These are phyloP conservation scores for Pistacia integerrima DNA, from an alignment of 345 rosid genomes.

Conservation along the genomic window DNA sequence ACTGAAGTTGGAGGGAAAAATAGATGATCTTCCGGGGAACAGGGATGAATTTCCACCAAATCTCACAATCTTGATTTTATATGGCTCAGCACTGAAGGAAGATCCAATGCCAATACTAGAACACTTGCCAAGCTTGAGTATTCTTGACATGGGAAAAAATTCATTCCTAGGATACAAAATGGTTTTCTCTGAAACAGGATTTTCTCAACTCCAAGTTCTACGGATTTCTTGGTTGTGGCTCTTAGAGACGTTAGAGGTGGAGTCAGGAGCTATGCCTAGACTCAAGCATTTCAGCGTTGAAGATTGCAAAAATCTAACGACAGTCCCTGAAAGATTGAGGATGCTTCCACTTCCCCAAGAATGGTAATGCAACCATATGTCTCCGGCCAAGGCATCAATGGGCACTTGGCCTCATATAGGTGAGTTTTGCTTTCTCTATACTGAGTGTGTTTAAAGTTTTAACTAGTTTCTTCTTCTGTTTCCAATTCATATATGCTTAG, in stretches of 20 bases:
- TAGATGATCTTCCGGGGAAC: neutral
- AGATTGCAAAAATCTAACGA: neutral
- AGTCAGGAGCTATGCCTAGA: slow-evolving; percentile 1
- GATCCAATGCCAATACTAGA: neutral
- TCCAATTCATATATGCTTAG: neutral
- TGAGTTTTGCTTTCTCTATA: neutral
- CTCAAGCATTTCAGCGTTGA: neutral
- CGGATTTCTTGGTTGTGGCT: neutral
- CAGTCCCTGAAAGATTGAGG: neutral
- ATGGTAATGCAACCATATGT: neutral
- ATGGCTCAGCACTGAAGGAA: neutral
- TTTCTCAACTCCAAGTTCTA: neutral
- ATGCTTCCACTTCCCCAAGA: neutral
- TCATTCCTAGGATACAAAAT: neutral
- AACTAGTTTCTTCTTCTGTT: neutral
- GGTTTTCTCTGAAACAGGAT: neutral
- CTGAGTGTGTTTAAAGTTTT: too few species aligned
- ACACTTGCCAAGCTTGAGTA: neutral
- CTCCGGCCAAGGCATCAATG: neutral
- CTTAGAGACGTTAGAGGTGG: neutral
- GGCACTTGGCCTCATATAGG: neutral
- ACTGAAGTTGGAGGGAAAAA: slow-evolving; percentile 9
- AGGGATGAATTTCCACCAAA: slow-evolving; percentile 3
- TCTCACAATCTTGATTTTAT: neutral
- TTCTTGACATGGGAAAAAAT: slow-evolving; percentile 1